These are phyloP conservation scores for Cladosporium oxysporum DNA, from an alignment of 2,329 filamentous ascomycete species.

Conservation along the genomic window DNA sequence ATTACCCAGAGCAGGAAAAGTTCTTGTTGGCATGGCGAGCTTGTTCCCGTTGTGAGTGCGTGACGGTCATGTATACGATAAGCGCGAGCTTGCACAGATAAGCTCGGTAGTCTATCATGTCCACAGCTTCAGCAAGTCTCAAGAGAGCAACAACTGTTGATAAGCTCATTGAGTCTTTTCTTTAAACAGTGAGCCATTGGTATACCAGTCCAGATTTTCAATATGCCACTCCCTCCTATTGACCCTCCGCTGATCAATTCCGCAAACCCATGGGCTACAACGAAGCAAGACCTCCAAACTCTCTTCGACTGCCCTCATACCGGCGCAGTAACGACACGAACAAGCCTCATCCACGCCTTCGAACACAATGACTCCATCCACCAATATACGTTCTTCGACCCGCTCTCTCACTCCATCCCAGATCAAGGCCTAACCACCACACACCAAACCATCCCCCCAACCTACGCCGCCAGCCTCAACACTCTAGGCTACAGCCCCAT, in stretches of 20 bases:
- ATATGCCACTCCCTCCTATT: conserved; percentile 51
- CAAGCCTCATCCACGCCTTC: conserved; percentile 66
- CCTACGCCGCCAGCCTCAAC: conserved; percentile 53
- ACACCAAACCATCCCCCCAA: conserved; percentile 18
- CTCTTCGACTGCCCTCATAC: conserved; percentile 65
- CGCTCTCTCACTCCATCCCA: conserved; percentile 36
- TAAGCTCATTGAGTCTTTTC: background rate
- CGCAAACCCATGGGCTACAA: conserved; percentile 70
- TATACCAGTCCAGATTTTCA: background rate
- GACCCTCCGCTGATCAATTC: conserved; percentile 71
- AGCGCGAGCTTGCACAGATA: background rate
- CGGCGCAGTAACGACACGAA: conserved; percentile 74
- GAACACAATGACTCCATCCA: conserved; percentile 61
- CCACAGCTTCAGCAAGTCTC: background rate
- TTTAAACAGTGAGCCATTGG: background rate
- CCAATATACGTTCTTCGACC: conserved; percentile 67
- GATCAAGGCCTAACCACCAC: conserved; percentile 11
- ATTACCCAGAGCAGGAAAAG: background rate
- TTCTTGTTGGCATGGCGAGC: background rate
- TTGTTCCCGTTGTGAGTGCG: background rate
- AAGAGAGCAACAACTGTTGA: background rate
- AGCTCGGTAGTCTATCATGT: background rate
- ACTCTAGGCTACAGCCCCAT: conserved; percentile 73
- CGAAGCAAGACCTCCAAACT: conserved; percentile 58
- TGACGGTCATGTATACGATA: background rate